Evolutionary conservation across 805 yeast genomes (phyloP).

Genomic region (Wickerhamomyces canadensis): DNA sequence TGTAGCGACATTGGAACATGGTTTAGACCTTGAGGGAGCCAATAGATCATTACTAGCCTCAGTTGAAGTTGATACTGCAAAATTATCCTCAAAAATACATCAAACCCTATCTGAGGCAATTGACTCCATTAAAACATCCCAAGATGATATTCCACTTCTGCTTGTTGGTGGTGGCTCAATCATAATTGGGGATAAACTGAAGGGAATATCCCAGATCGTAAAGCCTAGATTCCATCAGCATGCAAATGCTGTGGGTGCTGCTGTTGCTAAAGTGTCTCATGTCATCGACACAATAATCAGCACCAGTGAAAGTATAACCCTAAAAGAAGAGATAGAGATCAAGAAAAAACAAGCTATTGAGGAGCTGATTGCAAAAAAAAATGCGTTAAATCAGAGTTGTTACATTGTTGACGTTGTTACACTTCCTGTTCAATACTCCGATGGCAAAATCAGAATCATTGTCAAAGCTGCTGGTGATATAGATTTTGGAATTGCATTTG

Average conservation of each 20-base stretch:
- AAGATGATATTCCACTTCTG: conserved; percentile 38
- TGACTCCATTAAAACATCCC: conserved; percentile 40
- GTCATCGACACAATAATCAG: conserved; percentile 17
- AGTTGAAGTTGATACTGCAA: not conserved
- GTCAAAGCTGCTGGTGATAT: conserved; percentile 16
- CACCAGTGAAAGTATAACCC: conserved; percentile 4
- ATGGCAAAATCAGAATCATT: conserved; percentile 11
- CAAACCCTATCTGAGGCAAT: conserved; percentile 32
- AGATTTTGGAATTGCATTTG: not conserved
- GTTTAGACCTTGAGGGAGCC: conserved; percentile 5
- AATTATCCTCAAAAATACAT: not conserved
- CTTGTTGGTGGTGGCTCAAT: conserved; percentile 48
- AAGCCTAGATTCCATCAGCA: conserved; percentile 37
- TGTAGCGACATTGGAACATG: conserved; percentile 25
- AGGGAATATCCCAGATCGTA: conserved; percentile 38
- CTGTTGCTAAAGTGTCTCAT: conserved; percentile 38
- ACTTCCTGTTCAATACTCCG: conserved; percentile 19
- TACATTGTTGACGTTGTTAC: conserved; percentile 16
- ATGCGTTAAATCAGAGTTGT: conserved; percentile 5
- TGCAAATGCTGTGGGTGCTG: conserved; percentile 49
- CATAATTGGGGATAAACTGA: conserved; percentile 32
- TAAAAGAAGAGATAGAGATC: conserved; percentile 7
- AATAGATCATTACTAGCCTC: conserved; percentile 1
- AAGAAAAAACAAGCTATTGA: conserved; percentile 13
- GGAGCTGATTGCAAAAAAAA: conserved; percentile 8